phyloP scores from a whole-genome alignment of 2,329 filamentous ascomycete genomes.

The Botryotinia narcissicola region DNA sequence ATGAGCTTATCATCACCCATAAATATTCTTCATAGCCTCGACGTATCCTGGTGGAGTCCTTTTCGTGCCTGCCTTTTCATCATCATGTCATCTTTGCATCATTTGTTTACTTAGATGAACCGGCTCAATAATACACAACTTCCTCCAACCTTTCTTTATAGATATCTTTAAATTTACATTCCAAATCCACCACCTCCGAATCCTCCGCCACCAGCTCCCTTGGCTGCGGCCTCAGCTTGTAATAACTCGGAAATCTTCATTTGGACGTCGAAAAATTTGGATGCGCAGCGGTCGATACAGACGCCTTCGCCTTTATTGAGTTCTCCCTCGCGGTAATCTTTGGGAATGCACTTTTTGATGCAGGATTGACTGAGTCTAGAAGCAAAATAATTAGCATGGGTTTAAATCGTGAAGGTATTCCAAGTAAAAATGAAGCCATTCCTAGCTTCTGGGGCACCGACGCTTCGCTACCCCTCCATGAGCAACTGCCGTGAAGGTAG shows the following conservation, averaged over 20 bases:
- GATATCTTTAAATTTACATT: slow-evolving; percentile 29
- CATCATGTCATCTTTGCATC: slow-evolving; percentile 13
- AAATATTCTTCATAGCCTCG: slow-evolving; percentile 2
- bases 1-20: neutral
- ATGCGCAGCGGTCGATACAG: slow-evolving; percentile 93
- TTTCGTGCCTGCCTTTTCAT: slow-evolving; percentile 1
- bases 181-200: slow-evolving; percentile 47
- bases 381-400: slow-evolving; percentile 19
- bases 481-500: slow-evolving; percentile 2
- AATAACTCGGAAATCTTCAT: slow-evolving; percentile 97
- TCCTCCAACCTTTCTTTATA: neutral
- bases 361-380: slow-evolving; percentile 80
- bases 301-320: slow-evolving; percentile 99
- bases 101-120: neutral
- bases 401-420: neutral
- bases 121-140: neutral
- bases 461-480: neutral
- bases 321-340: slow-evolving; percentile 90
- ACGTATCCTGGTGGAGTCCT: neutral
- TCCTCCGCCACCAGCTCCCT: slow-evolving; percentile 54
- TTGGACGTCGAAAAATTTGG: slow-evolving; percentile 98
- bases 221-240: slow-evolving; percentile 77
- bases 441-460: neutral
- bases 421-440: neutral
- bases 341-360: slow-evolving; percentile 89